Base-by-base conservation (phyloP, 2,329 filamentous ascomycete species). In the Verticillium tricorpus region DNA sequence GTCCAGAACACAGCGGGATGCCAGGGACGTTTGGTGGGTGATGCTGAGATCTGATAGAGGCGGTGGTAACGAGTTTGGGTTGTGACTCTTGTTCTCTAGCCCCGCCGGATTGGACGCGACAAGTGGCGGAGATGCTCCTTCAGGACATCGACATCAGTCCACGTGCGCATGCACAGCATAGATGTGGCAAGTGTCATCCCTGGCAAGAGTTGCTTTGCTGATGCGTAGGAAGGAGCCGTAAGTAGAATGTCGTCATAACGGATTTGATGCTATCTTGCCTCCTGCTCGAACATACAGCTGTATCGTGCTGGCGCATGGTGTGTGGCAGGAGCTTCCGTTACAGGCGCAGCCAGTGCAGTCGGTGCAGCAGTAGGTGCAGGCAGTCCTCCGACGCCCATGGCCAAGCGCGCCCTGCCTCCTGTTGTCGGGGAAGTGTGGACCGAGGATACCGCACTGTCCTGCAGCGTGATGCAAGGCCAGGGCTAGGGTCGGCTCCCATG, bases 401-500 rank as follows among this genome's bases (percentile, higher is more conserved):
- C 28, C 28, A 1, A 25, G 25, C 25, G 25, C 25, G 25, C 4
- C 25, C 25, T 25, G 25, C 25, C 28, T 28, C 19, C 45, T 35
- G 12, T 19, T 4, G 19, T 50, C 45, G 45, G 45, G 45, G 45
- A 50, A 50, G 45, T 50, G 45, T 50, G 45, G n/a, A 50, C 45
- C 45, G 45, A 50, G 45, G 45, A 50, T 3, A 25, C 12, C 54
- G 54, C 54, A 56, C 54, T 56, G 31, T 56, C 14, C 54, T 31
- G 25, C 25, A 8, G 54, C 25, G 54, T 19, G 25, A 32, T 56
- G 54, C 25, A 25, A 34, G 19, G 54, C 25, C 11, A 56, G 54
- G 54, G 54, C 54, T 56, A 56, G 54, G 54, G 54, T 56, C 54
- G 54, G 54, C 54, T 56, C 54, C 54, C 31, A 31, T 56, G 54